Evolutionary conservation across 768 basidiomycete genomes (phyloP).

Genomic region (Russula olivacea): DNA sequence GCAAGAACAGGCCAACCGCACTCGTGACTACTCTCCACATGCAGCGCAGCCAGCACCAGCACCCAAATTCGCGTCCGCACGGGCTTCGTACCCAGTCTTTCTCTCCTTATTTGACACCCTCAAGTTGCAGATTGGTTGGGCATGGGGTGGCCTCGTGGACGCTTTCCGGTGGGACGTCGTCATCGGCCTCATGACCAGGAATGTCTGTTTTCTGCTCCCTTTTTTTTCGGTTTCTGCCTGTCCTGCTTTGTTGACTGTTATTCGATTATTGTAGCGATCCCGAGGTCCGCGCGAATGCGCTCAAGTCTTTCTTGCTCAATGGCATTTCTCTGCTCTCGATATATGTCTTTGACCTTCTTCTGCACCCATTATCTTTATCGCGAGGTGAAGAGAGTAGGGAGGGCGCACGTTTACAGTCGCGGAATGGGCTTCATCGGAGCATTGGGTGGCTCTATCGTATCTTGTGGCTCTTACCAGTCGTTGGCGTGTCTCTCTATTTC

Average conservation of each 20-base stretch:
- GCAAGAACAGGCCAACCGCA: not conserved
- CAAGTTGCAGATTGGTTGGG: conserved; percentile 54
- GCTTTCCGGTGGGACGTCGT: conserved; percentile 70
- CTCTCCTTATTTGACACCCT: conserved; percentile 57
- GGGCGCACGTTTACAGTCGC: conserved; percentile 41
- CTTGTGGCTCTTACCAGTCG: conserved; percentile 74
- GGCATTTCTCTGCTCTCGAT: conserved; percentile 63
- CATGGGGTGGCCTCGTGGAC: conserved; percentile 56
- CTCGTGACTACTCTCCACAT: conserved; percentile 12
- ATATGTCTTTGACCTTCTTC: conserved; percentile 66
- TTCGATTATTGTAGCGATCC: conserved; percentile 46
- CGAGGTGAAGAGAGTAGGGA: conserved; percentile 28
- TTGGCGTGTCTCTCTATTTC: conserved; percentile 70
- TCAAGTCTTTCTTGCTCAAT: conserved; percentile 73
- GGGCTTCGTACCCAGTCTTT: conserved; percentile 62
- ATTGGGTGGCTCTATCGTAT: conserved; percentile 71
- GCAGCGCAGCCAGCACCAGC: not conserved
- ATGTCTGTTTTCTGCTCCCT: conserved; percentile 22
- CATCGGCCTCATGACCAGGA: conserved; percentile 53
- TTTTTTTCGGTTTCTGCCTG: not conserved
- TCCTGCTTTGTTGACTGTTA: not conserved
- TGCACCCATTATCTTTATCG: conserved; percentile 67
- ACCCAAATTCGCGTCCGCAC: conserved; percentile 29
- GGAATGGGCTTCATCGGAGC: conserved; percentile 64
- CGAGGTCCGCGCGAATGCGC: conserved; percentile 66